A percentile compares a stretch with the other conserved stretches of the same genome.
Conservation (phyloP, 2,329 filamentous ascomycete species). For the Ascochyta viciae-villosae region DNA sequence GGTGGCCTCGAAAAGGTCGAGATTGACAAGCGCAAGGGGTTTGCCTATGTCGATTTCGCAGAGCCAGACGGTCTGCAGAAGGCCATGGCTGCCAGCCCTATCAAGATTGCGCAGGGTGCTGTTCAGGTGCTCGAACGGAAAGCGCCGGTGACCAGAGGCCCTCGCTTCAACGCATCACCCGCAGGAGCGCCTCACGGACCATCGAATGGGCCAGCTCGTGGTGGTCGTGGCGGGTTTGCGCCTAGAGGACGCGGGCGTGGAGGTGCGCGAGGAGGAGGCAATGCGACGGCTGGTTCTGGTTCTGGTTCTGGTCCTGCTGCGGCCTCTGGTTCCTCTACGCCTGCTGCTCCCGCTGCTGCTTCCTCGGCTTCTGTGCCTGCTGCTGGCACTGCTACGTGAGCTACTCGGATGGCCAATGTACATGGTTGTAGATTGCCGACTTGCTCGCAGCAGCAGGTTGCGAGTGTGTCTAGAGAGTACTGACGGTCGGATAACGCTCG, state of each 20-base stretch:
- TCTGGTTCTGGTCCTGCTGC: neutral
- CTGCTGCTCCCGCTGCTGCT: constrained; percentile 1
- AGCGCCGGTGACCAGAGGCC: constrained; percentile 54
- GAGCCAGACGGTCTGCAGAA: constrained; percentile 75
- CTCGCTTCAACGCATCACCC: constrained; percentile 39
- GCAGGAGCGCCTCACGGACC: constrained; percentile 35
- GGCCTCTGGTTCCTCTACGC: neutral
- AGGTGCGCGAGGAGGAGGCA: constrained; percentile 41
- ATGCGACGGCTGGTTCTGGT: constrained; percentile 19
- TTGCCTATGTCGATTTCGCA: constrained; percentile 89
- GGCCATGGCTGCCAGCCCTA: constrained; percentile 81
- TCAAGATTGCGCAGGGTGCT: constrained; percentile 81
- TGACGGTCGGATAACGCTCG: neutral
- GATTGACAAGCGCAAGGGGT: constrained; percentile 93
- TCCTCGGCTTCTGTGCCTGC: neutral
- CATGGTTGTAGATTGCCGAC: neutral
- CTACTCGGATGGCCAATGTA: neutral
- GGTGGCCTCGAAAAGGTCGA: constrained; percentile 81
- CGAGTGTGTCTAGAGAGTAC: too few relatives aligned
- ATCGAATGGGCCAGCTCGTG: constrained; percentile 39
- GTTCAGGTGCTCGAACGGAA: constrained; percentile 88
- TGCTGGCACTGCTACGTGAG: constrained; percentile 9
- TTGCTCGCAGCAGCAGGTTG: neutral
- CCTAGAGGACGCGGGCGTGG: constrained; percentile 46
- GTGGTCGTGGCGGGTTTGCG: constrained; percentile 42